A percentile compares a stretch with the other conserved stretches of the same genome.
phyloP scores from a whole-genome alignment of 2,329 filamentous ascomycete genomes.

The Cyanodermella asteris region DNA sequence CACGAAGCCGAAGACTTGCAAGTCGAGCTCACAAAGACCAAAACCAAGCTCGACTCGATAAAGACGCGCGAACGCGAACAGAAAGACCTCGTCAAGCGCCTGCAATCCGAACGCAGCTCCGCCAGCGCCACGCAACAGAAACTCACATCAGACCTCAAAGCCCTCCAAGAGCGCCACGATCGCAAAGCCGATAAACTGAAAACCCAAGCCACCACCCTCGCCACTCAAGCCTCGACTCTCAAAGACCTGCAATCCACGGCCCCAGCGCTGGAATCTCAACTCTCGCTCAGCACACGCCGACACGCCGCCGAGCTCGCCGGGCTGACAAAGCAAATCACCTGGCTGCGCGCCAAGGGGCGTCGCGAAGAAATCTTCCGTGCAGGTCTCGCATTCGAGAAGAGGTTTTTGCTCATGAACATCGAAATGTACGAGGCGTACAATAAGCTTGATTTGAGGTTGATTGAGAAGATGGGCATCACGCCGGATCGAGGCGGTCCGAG shows the following conservation, averaged over 20 bases:
- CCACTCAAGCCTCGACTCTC: constrained; percentile 13
- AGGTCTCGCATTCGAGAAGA: constrained; percentile 71
- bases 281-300: no score
- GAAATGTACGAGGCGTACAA: constrained; percentile 81
- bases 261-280: constrained; percentile 39
- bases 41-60: constrained; percentile 38
- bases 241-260: constrained; percentile 14
- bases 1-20: constrained; percentile 47
- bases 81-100: constrained; percentile 43
- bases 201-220: constrained; percentile 14
- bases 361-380: constrained; percentile 61
- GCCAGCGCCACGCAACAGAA: constrained; percentile 16
- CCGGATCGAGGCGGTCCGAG: constrained; percentile 8
- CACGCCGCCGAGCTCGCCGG: constrained; percentile 62
- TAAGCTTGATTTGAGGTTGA: constrained; percentile 67
- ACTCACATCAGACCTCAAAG: constrained; percentile 20
- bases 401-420: constrained; percentile 56
- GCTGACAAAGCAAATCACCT: constrained; percentile 73
- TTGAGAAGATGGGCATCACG: constrained; percentile 59
- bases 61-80: constrained; percentile 36
- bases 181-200: constrained; percentile 29
- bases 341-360: constrained; percentile 60
- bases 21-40: constrained; percentile 47
- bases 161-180: constrained; percentile 39
- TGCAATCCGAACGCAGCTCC: constrained; percentile 19